Evolutionary conservation across 768 basidiomycete genomes (phyloP), one percentile per base, ranked within the genome.

Genomic region (Russula vinacea): DNA sequence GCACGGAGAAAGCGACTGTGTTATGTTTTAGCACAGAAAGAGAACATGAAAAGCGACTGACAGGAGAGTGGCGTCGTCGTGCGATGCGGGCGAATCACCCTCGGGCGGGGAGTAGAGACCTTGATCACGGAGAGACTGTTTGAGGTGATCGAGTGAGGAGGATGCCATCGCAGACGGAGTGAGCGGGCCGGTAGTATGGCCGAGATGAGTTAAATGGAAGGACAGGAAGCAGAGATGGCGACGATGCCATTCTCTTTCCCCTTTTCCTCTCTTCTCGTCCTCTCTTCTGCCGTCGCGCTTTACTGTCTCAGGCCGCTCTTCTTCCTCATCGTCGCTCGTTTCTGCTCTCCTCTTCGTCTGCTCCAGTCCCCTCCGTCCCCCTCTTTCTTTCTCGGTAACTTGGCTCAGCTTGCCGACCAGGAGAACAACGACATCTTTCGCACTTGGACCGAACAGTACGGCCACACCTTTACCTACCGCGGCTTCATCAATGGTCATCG

Each of bases 1-100:
- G 92, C 92, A n/a, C 90, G 83, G 3, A 94, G 82, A 71, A 92
- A 94, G 13, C 92, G 88, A 29, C 92, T 93, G 13, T 6, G 10
- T 47, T 47, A 5, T 47, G 9, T 33, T 50, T 50, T 26, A 50
- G 49, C 49, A 19, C 17, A 19, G 19, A 32, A 56, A 33, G 14
- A 49, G 16, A 26, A 16, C 19, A 57, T 16, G 19, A 5, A 29
- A n/a, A 54, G 37, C 8, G 3, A 76, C 84, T 56, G 64, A 90
- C 88, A 89, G 71, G 22, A 93, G 73, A 3, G 87, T 89, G 1
- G 79, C 70, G 47, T 92, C 90, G 56, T 88, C 84, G 66, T 86
- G 84, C 3, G 83, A 84, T 0, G 86, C 77, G 17, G 65, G 71
- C 55, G 47, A 26, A 37, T 24, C 17, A 49, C 17, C 79, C 78